These are phyloP conservation scores for Nelumbo lutea DNA, from an alignment of 164 flowering plant genomes.

Conservation along the genomic window DNA sequence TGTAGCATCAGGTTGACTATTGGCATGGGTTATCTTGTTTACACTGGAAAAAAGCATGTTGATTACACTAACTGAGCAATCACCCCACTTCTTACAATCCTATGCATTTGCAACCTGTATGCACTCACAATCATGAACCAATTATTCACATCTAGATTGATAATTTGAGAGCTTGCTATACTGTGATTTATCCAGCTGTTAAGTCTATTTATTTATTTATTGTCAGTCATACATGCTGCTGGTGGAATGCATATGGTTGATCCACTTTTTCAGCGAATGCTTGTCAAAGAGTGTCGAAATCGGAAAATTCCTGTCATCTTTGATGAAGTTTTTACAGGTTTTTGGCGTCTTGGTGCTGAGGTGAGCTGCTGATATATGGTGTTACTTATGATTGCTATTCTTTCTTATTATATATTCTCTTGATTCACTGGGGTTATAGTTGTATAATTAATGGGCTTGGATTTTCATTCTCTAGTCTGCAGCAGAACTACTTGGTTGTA, in stretches of 20 bases:
- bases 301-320: constrained; percentile 77
- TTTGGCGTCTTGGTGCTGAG: constrained; percentile 97
- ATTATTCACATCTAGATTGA: background rate
- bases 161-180: constrained; percentile 3
- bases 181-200: background rate
- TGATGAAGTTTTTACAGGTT: constrained; percentile 97
- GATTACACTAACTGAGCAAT: too few species aligned
- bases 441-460: too few species aligned
- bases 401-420: constrained; percentile 10
- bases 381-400: background rate
- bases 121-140: too few species aligned
- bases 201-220: background rate
- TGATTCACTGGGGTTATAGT: constrained; percentile 1
- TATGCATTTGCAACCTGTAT: too few species aligned
- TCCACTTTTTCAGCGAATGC: constrained; percentile 87
- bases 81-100: too few species aligned
- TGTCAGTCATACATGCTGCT: constrained; percentile 80
- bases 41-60: too few species aligned
- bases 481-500: constrained; percentile 65
- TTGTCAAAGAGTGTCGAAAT: constrained; percentile 69
- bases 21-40: background rate
- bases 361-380: constrained; percentile 27
- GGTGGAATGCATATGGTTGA: constrained; percentile 98
- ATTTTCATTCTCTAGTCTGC: constrained; percentile 52
- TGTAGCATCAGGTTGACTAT: too few species aligned